A percentile compares a stretch with the other conserved stretches of the same genome.
These are phyloP conservation scores for Dactylellina sp. DNA, from an alignment of 2,329 filamentous ascomycete species.

Conservation along the genomic window DNA sequence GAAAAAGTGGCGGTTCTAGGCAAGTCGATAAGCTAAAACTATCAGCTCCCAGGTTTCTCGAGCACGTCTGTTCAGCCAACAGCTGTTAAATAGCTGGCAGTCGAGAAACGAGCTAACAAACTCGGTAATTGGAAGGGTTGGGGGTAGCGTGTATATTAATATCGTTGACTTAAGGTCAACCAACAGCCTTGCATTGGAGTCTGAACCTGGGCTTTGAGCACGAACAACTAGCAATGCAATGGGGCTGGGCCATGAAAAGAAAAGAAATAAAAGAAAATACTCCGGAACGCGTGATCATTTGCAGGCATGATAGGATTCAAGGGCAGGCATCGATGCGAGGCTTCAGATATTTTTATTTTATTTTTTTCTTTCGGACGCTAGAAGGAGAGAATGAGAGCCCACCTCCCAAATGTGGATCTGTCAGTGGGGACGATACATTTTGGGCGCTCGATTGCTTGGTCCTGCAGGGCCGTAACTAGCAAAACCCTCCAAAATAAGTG, in stretches of 20 bases:
- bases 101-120: slow-evolving; percentile 23
- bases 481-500: slow-evolving; percentile 5
- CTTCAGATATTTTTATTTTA: not conserved
- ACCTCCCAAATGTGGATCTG: slow-evolving; percentile 55
- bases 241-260: slow-evolving; percentile 9
- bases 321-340: slow-evolving; percentile 55
- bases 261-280: slow-evolving; percentile 34
- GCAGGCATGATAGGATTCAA: slow-evolving; percentile 52
- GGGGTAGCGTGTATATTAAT: slow-evolving; percentile 17
- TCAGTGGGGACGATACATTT: slow-evolving; percentile 15
- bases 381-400: slow-evolving; percentile 27
- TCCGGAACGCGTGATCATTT: slow-evolving; percentile 57
- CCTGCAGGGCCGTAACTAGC: slow-evolving; percentile 50
- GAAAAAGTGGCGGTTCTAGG: slow-evolving; percentile 32
- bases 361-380: slow-evolving; percentile 19
- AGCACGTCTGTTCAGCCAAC: slow-evolving; percentile 6
- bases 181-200: not conserved
- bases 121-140: slow-evolving; percentile 29
- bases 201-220: slow-evolving; percentile 1
- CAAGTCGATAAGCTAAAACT: slow-evolving; percentile 41
- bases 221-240: slow-evolving; percentile 27
- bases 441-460: slow-evolving; percentile 40
- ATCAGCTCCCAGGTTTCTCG: slow-evolving; percentile 38
- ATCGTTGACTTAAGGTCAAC: not conserved
- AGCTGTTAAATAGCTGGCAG: slow-evolving; percentile 15